Conservation (phyloP, 176 grass and related monocot genomes). For the Puya raimondii region DNA sequence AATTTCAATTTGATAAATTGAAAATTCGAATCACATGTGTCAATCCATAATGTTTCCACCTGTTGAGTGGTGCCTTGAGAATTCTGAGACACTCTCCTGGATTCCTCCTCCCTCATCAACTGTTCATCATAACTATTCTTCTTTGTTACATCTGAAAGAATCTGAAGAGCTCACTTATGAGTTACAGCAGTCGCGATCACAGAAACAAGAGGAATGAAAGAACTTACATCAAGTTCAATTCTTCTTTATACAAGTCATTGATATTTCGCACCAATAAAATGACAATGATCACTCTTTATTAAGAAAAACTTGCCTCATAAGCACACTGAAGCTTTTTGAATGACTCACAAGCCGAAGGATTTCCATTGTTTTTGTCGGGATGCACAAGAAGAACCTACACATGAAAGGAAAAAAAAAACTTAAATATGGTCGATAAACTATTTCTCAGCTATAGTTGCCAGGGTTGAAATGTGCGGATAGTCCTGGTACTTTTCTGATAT, state of each 20-base stretch:
- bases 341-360: conserved; percentile 75
- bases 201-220: not conserved
- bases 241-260: not conserved
- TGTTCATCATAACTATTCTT: conserved; percentile 87
- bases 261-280: not conserved
- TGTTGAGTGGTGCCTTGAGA: conserved; percentile 56
- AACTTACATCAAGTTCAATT: not conserved
- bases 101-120: conserved; percentile 75
- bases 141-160: conserved; percentile 79
- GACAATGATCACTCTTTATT: conserved; percentile 6
- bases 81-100: conserved; percentile 45
- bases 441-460: not conserved
- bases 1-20: not conserved
- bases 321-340: conserved; percentile 99
- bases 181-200: not conserved
- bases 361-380: conserved; percentile 98
- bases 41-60: conserved; percentile 31
- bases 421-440: conserved; percentile 8
- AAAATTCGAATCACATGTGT: not conserved
- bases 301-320: conserved; percentile 66
- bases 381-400: conserved; percentile 82
- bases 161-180: conserved; percentile 28
- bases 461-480: too few species aligned
- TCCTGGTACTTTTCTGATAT: too few species aligned
- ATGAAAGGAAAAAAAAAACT: conserved; percentile 18